A percentile compares a stretch with the other conserved stretches of the same genome.
phyloP scores from a whole-genome alignment of 352 stramenopile genomes.

The Peronosclerospora sorghi region DNA sequence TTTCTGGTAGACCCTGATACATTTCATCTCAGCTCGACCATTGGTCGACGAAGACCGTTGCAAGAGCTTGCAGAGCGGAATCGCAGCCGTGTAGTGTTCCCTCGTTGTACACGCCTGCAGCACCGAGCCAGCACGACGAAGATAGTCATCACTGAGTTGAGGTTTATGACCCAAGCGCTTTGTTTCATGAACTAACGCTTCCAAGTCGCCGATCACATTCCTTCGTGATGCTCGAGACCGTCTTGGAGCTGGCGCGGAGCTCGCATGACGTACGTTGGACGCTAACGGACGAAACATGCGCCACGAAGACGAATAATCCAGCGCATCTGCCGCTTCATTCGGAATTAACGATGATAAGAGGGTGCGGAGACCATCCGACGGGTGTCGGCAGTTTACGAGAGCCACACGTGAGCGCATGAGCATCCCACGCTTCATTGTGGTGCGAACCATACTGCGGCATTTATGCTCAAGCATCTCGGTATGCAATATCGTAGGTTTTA shows the following conservation, averaged over 20 bases:
- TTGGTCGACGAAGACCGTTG: conserved; percentile 23
- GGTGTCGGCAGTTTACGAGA: not conserved
- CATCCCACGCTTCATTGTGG: conserved; percentile 16
- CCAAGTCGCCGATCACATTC: conserved; percentile 25
- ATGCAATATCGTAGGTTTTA: not conserved
- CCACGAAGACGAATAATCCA: not conserved
- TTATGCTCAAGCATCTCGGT: not conserved
- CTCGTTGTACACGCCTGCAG: conserved; percentile 42
- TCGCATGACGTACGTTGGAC: conserved; percentile 8
- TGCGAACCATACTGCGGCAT: no score
- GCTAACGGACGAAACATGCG: conserved; percentile 1
- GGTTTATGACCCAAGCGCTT: conserved; percentile 14
- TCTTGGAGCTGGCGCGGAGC: not conserved
- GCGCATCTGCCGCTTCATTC: not conserved
- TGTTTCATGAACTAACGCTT: conserved; percentile 27
- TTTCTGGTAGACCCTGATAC: conserved; percentile 52
- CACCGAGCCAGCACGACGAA: conserved; percentile 27
- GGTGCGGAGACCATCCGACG: conserved; percentile 2
- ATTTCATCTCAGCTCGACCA: conserved; percentile 38
- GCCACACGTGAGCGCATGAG: conserved; percentile 8
- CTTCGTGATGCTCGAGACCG: conserved; percentile 6
- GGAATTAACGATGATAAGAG: conserved; percentile 6
- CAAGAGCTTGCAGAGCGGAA: conserved; percentile 50
- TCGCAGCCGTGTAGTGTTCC: conserved; percentile 39
- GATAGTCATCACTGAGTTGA: conserved; percentile 33